A percentile compares a stretch with the other conserved stretches of the same genome.
phyloP scores from a whole-genome alignment of 768 basidiomycete species.

The Tylopilus vinaceipallidus region DNA sequence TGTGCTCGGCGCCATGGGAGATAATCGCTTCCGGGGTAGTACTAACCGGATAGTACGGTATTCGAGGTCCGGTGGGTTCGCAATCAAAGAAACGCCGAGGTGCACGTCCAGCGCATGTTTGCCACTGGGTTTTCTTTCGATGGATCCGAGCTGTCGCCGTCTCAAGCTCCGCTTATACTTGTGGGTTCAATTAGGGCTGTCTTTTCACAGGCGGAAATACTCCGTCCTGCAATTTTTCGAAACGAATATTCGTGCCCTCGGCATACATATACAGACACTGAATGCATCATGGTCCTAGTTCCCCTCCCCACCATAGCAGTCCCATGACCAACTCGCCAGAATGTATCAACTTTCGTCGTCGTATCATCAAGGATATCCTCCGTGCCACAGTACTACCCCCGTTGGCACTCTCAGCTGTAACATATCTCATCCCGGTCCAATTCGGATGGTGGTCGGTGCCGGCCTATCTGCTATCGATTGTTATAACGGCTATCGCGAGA shows the following conservation, averaged over 20 bases:
- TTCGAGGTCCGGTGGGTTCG: slow-evolving; percentile 5
- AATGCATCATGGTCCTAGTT: slow-evolving; percentile 6
- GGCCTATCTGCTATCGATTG: slow-evolving; percentile 39
- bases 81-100: not conserved
- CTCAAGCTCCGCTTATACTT: slow-evolving; percentile 14
- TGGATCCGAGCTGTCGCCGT: not conserved
- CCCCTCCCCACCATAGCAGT: not conserved
- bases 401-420: slow-evolving; percentile 31
- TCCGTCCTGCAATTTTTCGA: slow-evolving; percentile 3
- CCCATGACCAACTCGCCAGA: slow-evolving; percentile 5
- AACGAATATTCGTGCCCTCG: slow-evolving; percentile 9
- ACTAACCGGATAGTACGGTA: too few relatives aligned
- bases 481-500: slow-evolving; percentile 39
- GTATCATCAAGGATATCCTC: slow-evolving; percentile 48
- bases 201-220: slow-evolving; percentile 14
- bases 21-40: not conserved
- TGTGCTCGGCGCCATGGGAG: not conserved
- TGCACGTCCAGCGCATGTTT: not conserved
- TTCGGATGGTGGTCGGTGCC: slow-evolving; percentile 39
- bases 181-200: slow-evolving; percentile 6
- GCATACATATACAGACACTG: slow-evolving; percentile 10
- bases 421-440: slow-evolving; percentile 27
- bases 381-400: slow-evolving; percentile 42
- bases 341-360: slow-evolving; percentile 40
- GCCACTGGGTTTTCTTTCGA: not conserved